Evolutionary conservation across 495 filamentous ascomycete genomes (phyloP).

Genomic region (Talaromyces borbonicus): DNA sequence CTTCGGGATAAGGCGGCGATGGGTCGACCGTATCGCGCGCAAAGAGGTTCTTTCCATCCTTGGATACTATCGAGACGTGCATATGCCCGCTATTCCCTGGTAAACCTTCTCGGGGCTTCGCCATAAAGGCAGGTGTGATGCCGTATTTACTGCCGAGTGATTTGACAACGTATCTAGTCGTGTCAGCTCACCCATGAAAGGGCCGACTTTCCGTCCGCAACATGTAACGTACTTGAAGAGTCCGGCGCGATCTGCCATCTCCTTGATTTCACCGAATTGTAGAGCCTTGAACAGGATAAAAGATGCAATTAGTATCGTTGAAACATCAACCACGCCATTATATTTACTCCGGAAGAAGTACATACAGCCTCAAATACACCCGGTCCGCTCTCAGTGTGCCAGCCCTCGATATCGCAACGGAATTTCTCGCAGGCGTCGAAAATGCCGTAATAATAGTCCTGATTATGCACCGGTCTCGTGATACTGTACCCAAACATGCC

Average conservation of each 20-base stretch:
- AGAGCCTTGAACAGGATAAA: conserved; percentile 47
- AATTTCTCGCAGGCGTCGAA: conserved; percentile 78
- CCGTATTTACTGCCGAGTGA: conserved; percentile 74
- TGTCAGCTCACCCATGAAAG: background rate
- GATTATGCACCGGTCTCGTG: conserved; percentile 84
- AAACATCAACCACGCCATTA: no score
- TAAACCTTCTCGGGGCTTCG: conserved; percentile 83
- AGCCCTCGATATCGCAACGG: conserved; percentile 79
- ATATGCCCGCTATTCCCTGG: conserved; percentile 94
- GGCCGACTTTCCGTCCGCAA: background rate
- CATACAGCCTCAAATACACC: conserved; percentile 88
- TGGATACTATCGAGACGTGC: conserved; percentile 76
- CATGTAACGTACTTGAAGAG: conserved; percentile 65
- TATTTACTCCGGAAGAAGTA: conserved; percentile 5
- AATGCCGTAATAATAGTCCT: conserved; percentile 88
- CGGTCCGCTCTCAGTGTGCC: conserved; percentile 95
- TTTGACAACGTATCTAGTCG: conserved; percentile 68
- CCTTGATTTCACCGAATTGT: conserved; percentile 69
- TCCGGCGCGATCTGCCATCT: conserved; percentile 84
- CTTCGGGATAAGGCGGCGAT: conserved; percentile 59
- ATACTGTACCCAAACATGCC: conserved; percentile 98
- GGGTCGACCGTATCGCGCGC: conserved; percentile 59
- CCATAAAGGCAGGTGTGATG: conserved; percentile 97
- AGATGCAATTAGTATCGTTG: no score
- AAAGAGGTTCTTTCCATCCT: conserved; percentile 65